Percentiles rank a stretch among this genome's conserved stretches.
Evolutionary conservation across 306 rosid species (phyloP).

Genomic region (Trichosanthes cucumerina): DNA sequence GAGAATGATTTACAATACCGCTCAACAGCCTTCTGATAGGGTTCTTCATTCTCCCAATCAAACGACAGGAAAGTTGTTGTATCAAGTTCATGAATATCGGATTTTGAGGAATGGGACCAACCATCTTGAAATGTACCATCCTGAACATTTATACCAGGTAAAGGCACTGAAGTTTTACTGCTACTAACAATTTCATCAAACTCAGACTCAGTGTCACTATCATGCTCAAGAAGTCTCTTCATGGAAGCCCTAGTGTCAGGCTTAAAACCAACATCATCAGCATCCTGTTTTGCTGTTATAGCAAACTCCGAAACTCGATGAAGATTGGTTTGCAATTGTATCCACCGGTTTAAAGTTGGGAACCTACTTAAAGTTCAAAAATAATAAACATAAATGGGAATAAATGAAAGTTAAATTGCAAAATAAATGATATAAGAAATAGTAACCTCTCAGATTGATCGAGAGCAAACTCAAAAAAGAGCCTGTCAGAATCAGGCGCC

Average conservation of each 20-base stretch:
- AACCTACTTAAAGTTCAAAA: conserved; percentile 45
- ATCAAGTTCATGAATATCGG: conserved; percentile 64
- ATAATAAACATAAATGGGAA: background rate
- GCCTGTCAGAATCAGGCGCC: conserved; percentile 66
- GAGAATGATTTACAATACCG: conserved; percentile 42
- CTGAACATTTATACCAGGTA: conserved; percentile 40
- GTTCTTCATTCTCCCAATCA: conserved; percentile 95
- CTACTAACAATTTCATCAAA: conserved; percentile 62
- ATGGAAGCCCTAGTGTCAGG: conserved; percentile 57
- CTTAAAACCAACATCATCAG: conserved; percentile 28
- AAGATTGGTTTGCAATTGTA: conserved; percentile 96
- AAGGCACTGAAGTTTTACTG: conserved; percentile 37
- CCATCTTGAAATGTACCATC: conserved; percentile 40
- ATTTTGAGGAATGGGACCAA: conserved; percentile 54
- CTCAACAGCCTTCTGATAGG: conserved; percentile 79
- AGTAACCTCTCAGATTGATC: conserved; percentile 96
- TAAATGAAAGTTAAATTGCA: background rate
- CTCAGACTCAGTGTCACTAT: conserved; percentile 75
- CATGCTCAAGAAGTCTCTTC: conserved; percentile 82
- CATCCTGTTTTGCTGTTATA: conserved; percentile 56
- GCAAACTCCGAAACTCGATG: conserved; percentile 96
- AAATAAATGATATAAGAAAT: conserved; percentile 5
- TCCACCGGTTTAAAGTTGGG: conserved; percentile 97
- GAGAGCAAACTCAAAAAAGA: conserved; percentile 95
- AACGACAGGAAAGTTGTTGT: conserved; percentile 76